Base-by-base conservation (phyloP, 345 rosid genomes). In the Viola odorata region DNA sequence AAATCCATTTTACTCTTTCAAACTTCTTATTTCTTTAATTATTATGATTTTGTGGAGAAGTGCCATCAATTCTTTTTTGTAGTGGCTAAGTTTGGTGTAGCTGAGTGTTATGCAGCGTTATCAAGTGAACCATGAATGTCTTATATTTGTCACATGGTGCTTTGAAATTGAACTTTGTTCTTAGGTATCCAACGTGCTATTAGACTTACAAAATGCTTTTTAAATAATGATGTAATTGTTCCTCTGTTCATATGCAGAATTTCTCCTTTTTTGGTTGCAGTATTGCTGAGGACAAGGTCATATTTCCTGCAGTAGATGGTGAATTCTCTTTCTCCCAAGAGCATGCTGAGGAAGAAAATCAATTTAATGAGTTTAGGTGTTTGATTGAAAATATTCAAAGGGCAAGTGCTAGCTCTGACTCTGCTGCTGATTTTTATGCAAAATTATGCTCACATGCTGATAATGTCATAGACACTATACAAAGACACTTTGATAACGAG, bases 221-320 rank as follows among this genome's bases (percentile, higher is more conserved):
- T 47, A 47, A 16, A 16, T 7, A 37, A 14, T 53, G 53, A 4
- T 50, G 57, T 37, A 16, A 23, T 39, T 53, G 40, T 13, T 8
- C 10, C 40, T 50, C 39, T 11, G 32, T 36, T 63, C 40, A 54
- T 51, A 44, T 55, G 32, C 16, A 55, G 36, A 44, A 41, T 53
- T 48, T 49, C 3, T 51, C 52, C 53, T 68, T 77, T 72, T 65
- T 49, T 68, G 48, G 37, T 73, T 70, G 58, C 84, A 91, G 97
- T 68, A 73, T 91, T 73, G 97, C 94, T n/a, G 94, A 91, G 78
- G 97, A 85, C 69, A 81, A 84, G 63, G 83, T 91, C 72, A 88
- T 88, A 75, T 91, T 91, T 77, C 97, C 97, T 58, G 94, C 96
- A 14, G 81, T 91, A 66, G 92, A 81, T 71, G 86, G 76, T 49